Evolutionary conservation across 2,329 filamentous ascomycete species (phyloP).

Genomic region (Epichloe bromicola): DNA sequence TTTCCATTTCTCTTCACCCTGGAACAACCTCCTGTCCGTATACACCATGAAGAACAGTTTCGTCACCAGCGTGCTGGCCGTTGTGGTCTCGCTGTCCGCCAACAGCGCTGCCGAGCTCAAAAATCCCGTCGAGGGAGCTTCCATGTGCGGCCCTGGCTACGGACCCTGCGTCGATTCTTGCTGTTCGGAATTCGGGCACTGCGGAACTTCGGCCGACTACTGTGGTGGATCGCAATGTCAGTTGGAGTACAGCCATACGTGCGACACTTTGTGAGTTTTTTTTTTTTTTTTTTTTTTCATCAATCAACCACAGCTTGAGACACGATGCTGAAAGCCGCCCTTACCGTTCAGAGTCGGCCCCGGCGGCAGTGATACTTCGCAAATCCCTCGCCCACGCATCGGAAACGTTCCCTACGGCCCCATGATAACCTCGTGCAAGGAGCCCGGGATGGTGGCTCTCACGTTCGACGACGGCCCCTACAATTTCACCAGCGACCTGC

Average conservation of each 20-base stretch:
- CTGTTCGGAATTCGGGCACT: slow-evolving; percentile 25
- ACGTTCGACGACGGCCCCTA: slow-evolving; percentile 36
- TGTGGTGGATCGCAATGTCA: slow-evolving; percentile 27
- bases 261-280: slow-evolving; percentile 27
- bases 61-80: background rate
- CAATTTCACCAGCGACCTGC: slow-evolving; percentile 26
- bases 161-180: slow-evolving; percentile 23
- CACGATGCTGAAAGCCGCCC: no score
- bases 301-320: no score
- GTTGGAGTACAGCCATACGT: slow-evolving; percentile 25
- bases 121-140: background rate
- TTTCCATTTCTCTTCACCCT: background rate
- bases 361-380: slow-evolving; percentile 18
- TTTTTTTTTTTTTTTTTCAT: no score
- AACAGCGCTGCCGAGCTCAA: background rate
- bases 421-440: slow-evolving; percentile 22
- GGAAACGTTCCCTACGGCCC: slow-evolving; percentile 23
- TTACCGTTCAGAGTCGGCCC: slow-evolving; percentile 11
- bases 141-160: slow-evolving; percentile 20
- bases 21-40: no score
- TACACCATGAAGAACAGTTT: background rate
- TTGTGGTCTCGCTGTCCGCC: background rate
- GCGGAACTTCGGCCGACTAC: slow-evolving; percentile 21
- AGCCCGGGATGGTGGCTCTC: slow-evolving; percentile 26
- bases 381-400: slow-evolving; percentile 17